These are phyloP conservation scores for Penicillium maclennaniae DNA, from an alignment of 495 filamentous ascomycete genomes.

Conservation along the genomic window DNA sequence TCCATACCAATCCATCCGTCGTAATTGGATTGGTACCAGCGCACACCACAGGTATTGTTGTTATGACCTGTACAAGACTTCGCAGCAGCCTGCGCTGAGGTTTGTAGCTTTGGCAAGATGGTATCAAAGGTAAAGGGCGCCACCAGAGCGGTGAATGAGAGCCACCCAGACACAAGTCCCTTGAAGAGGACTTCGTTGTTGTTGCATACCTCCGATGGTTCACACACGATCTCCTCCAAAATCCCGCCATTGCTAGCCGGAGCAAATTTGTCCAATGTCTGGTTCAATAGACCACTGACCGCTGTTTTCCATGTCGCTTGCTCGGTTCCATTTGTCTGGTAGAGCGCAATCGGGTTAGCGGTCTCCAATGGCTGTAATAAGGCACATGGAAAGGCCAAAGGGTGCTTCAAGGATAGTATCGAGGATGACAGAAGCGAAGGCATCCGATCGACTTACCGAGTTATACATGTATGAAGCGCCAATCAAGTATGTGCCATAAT, in stretches of 20 bases:
- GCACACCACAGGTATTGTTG: slow-evolving; percentile 67
- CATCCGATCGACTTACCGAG: slow-evolving; percentile 34
- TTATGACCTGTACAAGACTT: slow-evolving; percentile 59
- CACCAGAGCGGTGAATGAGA: slow-evolving; percentile 67
- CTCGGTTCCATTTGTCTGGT: slow-evolving; percentile 1
- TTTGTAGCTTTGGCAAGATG: slow-evolving; percentile 62
- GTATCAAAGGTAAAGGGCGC: slow-evolving; percentile 55
- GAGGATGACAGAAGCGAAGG: not conserved
- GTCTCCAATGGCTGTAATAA: too few species aligned
- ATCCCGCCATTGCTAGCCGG: slow-evolving; percentile 51
- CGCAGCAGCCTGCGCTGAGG: slow-evolving; percentile 67
- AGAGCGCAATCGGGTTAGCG: not conserved
- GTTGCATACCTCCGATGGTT: slow-evolving; percentile 55
- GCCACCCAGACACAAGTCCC: slow-evolving; percentile 71
- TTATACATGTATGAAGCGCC: slow-evolving; percentile 75
- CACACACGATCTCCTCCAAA: slow-evolving; percentile 63
- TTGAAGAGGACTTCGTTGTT: slow-evolving; percentile 79
- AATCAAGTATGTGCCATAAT: slow-evolving; percentile 63
- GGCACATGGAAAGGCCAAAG: too few species aligned
- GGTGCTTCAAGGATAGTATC: too few species aligned
- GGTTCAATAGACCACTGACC: slow-evolving; percentile 43
- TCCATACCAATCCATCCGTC: slow-evolving; percentile 63
- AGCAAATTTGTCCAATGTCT: slow-evolving; percentile 39
- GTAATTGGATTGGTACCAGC: slow-evolving; percentile 60
- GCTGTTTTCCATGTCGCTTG: not conserved